phyloP scores from a whole-genome alignment of 768 basidiomycete species.

The Tricholoma bakamatsutake region DNA sequence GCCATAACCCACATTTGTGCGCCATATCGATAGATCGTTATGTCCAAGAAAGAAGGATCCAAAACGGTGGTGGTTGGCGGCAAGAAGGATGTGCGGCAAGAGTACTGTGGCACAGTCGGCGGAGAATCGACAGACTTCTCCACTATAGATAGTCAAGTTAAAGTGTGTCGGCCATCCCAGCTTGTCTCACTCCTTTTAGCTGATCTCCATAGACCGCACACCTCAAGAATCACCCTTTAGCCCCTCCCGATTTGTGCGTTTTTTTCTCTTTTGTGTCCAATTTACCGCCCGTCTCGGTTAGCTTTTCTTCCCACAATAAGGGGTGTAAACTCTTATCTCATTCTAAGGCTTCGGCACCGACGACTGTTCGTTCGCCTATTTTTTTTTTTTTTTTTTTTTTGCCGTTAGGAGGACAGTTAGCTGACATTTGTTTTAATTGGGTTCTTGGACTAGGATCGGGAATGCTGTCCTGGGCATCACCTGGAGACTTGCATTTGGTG shows the following conservation, averaged over 20 bases:
- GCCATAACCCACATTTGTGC: not conserved
- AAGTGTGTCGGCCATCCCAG: conserved; percentile 23
- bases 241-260: conserved; percentile 56
- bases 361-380: not conserved
- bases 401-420: conserved; percentile 1
- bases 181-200: conserved; percentile 1
- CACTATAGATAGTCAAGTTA: conserved; percentile 53
- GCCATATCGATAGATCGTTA: conserved; percentile 38
- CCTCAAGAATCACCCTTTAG: conserved; percentile 47
- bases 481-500: conserved; percentile 58
- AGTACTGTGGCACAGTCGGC: conserved; percentile 60
- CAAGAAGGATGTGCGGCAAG: conserved; percentile 37
- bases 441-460: conserved; percentile 31
- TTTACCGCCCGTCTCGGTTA: conserved; percentile 2
- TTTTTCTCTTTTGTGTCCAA: not conserved
- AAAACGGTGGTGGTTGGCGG: conserved; percentile 57
- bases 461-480: conserved; percentile 59
- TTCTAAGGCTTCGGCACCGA: conserved; percentile 5
- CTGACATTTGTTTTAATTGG: not conserved
- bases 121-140: conserved; percentile 55
- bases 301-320: conserved; percentile 12
- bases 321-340: conserved; percentile 3
- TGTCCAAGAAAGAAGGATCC: conserved; percentile 53
- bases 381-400: no score
- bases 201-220: conserved; percentile 33